Percentiles rank a stretch among this genome's conserved stretches.
Evolutionary conservation across 1,284 basidiomycete genomes (phyloP).

Genomic region (Mycena citricolor): DNA sequence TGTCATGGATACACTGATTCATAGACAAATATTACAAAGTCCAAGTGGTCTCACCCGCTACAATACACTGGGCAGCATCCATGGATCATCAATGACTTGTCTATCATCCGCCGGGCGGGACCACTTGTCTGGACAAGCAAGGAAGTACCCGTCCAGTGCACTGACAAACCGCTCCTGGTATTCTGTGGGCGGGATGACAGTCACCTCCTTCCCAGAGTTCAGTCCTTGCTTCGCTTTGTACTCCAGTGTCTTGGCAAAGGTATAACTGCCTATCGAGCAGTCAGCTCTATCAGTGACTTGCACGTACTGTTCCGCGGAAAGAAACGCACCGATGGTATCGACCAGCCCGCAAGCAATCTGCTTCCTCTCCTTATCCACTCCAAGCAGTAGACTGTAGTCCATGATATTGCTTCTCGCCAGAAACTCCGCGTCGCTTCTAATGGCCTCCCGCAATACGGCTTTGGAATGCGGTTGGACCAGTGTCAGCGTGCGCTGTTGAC

Average conservation of each 20-base stretch:
- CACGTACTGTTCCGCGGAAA: neutral
- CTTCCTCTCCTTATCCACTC: conserved; percentile 62
- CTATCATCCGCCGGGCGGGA: conserved; percentile 40
- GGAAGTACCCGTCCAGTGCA: conserved; percentile 67
- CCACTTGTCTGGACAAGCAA: conserved; percentile 67
- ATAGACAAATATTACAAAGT: no score
- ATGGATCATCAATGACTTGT: conserved; percentile 37
- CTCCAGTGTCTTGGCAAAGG: conserved; percentile 75
- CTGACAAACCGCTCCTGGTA: conserved; percentile 70
- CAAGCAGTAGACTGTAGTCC: conserved; percentile 76
- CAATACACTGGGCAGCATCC: conserved; percentile 39
- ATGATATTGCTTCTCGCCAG: conserved; percentile 75
- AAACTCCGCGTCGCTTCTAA: conserved; percentile 70
- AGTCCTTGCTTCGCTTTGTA: conserved; percentile 76
- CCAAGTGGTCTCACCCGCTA: no score
- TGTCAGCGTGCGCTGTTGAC: conserved; percentile 65
- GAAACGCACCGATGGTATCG: conserved; percentile 66
- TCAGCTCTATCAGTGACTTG: neutral
- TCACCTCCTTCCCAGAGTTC: conserved; percentile 60
- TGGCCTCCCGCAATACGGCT: conserved; percentile 62
- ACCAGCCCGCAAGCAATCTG: conserved; percentile 75
- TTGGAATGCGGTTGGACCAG: conserved; percentile 72
- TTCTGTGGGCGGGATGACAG: conserved; percentile 68
- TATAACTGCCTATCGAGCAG: conserved; percentile 56
- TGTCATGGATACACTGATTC: no score